Percentiles rank a stretch among this genome's conserved stretches.
Evolutionary conservation across 2,329 filamentous ascomycete genomes (phyloP).

Genomic region (Beauveria medogensis): DNA sequence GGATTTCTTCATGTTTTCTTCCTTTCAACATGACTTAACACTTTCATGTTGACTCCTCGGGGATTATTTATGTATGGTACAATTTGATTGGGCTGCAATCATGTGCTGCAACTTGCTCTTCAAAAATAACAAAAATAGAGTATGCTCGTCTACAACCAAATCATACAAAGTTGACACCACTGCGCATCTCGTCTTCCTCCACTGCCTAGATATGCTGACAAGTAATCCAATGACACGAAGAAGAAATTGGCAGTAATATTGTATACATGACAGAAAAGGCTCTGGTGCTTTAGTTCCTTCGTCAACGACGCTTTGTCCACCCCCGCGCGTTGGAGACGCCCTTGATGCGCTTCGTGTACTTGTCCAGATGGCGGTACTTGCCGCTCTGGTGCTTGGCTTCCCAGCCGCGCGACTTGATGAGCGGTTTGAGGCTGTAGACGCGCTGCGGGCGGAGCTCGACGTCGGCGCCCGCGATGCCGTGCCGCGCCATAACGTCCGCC

Average conservation of each 20-base stretch:
- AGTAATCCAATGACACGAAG: neutral
- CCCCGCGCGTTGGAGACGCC: conserved; percentile 34
- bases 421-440: conserved; percentile 58
- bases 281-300: neutral
- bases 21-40: neutral
- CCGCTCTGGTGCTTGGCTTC: conserved; percentile 56
- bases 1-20: neutral
- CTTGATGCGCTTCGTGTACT: conserved; percentile 54
- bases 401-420: conserved; percentile 55
- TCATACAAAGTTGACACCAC: neutral
- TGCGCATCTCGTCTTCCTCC: neutral
- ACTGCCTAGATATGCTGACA: neutral
- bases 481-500: conserved; percentile 75
- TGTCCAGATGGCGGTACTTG: conserved; percentile 58
- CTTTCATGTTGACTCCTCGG: neutral
- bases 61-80: conserved; percentile 3
- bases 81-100: neutral
- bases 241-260: neutral
- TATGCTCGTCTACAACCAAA: neutral
- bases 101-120: neutral
- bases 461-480: conserved; percentile 66
- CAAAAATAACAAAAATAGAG: no score
- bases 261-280: neutral
- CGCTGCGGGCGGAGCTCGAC: conserved; percentile 79
- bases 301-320: conserved; percentile 32